Base-by-base conservation (phyloP, 73 alveolate species). In the Halteria grandinella region DNA sequence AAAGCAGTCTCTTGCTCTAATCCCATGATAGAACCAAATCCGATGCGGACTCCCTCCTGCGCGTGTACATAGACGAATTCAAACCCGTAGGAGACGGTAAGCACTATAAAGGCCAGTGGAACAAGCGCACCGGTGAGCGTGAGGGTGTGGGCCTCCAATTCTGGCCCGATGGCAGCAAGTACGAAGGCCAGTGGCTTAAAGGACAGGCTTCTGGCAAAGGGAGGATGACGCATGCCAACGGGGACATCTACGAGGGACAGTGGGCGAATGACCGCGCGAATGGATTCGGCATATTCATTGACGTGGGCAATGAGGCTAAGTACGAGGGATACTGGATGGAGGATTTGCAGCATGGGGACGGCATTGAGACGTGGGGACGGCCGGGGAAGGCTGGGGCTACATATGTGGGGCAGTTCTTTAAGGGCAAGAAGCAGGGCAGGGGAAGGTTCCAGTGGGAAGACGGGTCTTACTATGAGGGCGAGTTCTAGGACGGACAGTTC, bases 311-410 rank as follows among this genome's bases (percentile, higher is more conserved):
- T 37, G 95, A 91, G 39, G 96, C 91, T 29, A 77, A 49, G 59
- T 93, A 93, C 85, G 95, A 83, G 49, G 98, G 98, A 2, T 55
- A 79, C 11, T 93, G 97, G 96, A 53, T 62, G 10, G 79, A 91
- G 52, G 97, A 92, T 55, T 45, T 54, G 73, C 74, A 92, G 39
- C 90, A 93, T 75, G 98, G 98, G 5, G 27, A 74, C 3, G 98
- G 98, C 36, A 79, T 74, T 37, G 95, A 88, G 63, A 77, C 76
- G 0, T 90, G 95, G n/a, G n/a, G n/a, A n/a, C n/a, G n/a, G n/a
- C n/a, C n/a, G 93, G 95, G 89, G 40, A 91, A 89, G 75, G 79
- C 66, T 2, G 94, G 91, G 1, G 89, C 94, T 45, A 64, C 69
- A 45, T 90, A 90, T 64, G 82, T 60, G 49, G 97, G 97, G 0